Evolutionary conservation across 139 green algal species (phyloP).

Genomic region (Micractinium conductrix): DNA sequence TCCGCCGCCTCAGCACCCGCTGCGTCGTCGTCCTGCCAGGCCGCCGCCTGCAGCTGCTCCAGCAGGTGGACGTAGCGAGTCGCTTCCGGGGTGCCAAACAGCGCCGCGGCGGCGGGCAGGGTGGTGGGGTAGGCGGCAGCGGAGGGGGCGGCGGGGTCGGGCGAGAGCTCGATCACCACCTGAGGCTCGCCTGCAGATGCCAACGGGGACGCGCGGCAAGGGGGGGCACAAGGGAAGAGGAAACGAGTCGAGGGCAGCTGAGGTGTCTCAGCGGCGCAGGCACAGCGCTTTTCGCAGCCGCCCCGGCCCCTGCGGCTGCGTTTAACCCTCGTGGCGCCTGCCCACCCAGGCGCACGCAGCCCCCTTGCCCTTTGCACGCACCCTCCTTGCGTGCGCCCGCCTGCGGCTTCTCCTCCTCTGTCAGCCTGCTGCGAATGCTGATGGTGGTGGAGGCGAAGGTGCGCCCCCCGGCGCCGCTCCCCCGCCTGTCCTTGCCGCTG

Average conservation of each 20-base stretch:
- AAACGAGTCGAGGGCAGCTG: background rate
- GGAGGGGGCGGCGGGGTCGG: background rate
- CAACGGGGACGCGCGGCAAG: background rate
- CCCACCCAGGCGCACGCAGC: too few species aligned
- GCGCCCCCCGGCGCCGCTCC: background rate
- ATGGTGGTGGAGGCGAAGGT: background rate
- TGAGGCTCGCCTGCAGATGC: background rate
- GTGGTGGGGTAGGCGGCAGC: constrained; percentile 46
- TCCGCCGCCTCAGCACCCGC: background rate
- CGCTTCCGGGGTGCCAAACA: constrained; percentile 24
- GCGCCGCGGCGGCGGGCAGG: constrained; percentile 27
- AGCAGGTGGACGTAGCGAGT: constrained; percentile 31
- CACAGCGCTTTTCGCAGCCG: too few species aligned
- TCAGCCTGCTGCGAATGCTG: constrained; percentile 12
- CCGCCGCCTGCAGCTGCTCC: constrained; percentile 40
- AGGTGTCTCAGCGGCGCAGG: too few species aligned
- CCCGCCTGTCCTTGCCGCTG: constrained; percentile 32
- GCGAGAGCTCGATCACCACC: constrained; percentile 10
- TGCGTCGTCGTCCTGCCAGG: constrained; percentile 14
- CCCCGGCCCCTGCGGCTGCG: too few species aligned
- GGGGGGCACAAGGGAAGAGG: background rate
- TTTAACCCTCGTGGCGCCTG: too few species aligned
- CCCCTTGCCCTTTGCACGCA: background rate
- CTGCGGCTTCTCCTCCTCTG: background rate
- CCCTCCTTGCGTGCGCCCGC: background rate